A percentile compares a stretch with the other conserved stretches of the same genome.
Conservation (phyloP, 108 stramenopile genomes). For the Skeletonema menzelii region DNA sequence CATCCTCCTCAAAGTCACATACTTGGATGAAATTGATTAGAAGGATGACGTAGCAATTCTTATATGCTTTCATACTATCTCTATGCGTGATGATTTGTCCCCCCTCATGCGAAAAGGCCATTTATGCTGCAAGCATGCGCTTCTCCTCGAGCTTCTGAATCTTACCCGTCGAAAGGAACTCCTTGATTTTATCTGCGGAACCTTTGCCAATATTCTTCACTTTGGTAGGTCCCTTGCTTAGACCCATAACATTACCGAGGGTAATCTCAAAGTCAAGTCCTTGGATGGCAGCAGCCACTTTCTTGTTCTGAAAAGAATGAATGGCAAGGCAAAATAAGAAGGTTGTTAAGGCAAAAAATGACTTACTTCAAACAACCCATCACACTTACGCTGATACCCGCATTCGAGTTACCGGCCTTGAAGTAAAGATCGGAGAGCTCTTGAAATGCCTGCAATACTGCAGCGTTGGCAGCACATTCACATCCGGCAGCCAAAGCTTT, state of each 20-base stretch:
- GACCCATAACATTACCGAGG: slow-evolving; percentile 64
- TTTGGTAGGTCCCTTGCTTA: slow-evolving; percentile 82
- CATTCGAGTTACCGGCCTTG: slow-evolving; percentile 64
- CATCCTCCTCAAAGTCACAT: not conserved
- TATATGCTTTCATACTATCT: not conserved
- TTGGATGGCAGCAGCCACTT: slow-evolving; percentile 52
- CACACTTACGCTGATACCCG: slow-evolving; percentile 28
- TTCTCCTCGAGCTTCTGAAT: slow-evolving; percentile 81
- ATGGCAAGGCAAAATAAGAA: not conserved
- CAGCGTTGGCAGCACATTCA: slow-evolving; percentile 58
- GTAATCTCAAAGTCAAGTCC: slow-evolving; percentile 69
- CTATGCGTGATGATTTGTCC: not conserved
- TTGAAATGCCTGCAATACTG: slow-evolving; percentile 50
- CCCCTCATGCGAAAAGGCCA: not conserved
- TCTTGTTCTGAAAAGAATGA: slow-evolving; percentile 24
- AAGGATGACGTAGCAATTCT: not conserved
- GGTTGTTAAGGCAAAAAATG: not conserved
- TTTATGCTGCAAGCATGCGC: slow-evolving; percentile 28
- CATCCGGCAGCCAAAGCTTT: slow-evolving; percentile 47
- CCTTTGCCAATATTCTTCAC: slow-evolving; percentile 67
- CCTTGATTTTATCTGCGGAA: slow-evolving; percentile 71
- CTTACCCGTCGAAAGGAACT: slow-evolving; percentile 68
- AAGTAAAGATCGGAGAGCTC: slow-evolving; percentile 48
- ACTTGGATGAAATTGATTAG: too few species aligned
- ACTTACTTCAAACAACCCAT: not conserved